Evolutionary conservation across 257 asterid species (phyloP).

Genomic region (Nicotiana attenuata): DNA sequence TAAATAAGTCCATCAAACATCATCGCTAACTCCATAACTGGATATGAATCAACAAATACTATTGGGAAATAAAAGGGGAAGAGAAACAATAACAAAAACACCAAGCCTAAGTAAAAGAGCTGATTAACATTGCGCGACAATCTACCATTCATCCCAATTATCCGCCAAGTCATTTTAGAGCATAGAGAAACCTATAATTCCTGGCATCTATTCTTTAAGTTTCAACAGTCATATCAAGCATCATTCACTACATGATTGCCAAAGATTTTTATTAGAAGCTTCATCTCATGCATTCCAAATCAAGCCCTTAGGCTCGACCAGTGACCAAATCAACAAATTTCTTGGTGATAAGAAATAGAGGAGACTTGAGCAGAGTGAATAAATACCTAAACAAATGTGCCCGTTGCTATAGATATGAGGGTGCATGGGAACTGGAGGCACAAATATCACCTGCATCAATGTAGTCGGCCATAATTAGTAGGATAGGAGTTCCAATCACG

Average conservation of each 20-base stretch:
- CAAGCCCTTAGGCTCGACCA: background rate
- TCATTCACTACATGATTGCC: background rate
- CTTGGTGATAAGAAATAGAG: background rate
- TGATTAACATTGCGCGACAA: background rate
- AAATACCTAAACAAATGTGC: constrained; percentile 74
- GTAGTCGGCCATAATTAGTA: background rate
- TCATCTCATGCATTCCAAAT: background rate
- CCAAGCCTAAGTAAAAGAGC: no score
- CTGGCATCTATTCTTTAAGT: no score
- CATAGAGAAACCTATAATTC: background rate
- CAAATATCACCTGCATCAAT: constrained; percentile 56
- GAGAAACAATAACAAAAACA: background rate
- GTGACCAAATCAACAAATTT: background rate
- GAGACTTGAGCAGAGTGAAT: background rate
- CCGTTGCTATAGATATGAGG: constrained; percentile 88
- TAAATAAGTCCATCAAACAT: no score
- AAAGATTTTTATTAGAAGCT: background rate
- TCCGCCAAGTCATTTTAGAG: background rate
- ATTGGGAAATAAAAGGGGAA: no score
- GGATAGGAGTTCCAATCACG: background rate
- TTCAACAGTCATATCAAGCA: background rate
- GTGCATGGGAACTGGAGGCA: constrained; percentile 73
- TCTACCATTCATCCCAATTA: background rate
- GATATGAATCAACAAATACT: no score
- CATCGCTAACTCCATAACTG: no score